Percentiles rank a stretch among this genome's conserved stretches.
Evolutionary conservation across 805 yeast genomes (phyloP).

Genomic region (Yarrowia divulgata): DNA sequence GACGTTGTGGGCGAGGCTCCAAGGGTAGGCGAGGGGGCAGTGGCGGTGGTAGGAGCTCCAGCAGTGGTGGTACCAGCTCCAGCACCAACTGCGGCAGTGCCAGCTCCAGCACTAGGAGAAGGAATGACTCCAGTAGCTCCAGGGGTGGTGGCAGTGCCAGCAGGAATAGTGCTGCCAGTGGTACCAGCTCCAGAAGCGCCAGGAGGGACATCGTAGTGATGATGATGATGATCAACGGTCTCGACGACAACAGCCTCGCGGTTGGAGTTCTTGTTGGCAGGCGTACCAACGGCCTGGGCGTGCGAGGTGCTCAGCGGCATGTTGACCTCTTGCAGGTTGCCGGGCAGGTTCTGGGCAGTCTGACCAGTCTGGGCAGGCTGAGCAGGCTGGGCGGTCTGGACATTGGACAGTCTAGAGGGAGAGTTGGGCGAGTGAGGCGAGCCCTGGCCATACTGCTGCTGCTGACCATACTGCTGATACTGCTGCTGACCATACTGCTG

Average conservation of each 20-base stretch:
- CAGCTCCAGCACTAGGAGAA: slow-evolving; percentile 4
- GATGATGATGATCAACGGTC: slow-evolving; percentile 3
- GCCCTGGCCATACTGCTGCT: not conserved
- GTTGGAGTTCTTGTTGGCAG: slow-evolving; percentile 27
- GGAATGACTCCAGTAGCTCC: not conserved
- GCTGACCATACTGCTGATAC: not conserved
- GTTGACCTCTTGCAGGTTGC: slow-evolving; percentile 24
- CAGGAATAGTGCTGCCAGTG: not conserved
- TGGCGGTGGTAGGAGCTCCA: not conserved
- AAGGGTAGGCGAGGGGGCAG: not conserved
- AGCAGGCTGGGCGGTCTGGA: not conserved
- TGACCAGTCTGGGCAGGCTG: not conserved
- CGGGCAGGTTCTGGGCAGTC: slow-evolving; percentile 1
- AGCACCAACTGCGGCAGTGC: not conserved
- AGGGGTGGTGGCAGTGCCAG: not conserved
- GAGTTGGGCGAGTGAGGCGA: slow-evolving; percentile 6
- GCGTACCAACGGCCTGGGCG: not conserved
- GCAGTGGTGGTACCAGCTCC: not conserved
- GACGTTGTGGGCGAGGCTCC: not conserved
- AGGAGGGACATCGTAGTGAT: not conserved
- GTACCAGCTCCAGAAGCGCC: not conserved
- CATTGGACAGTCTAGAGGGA: not conserved
- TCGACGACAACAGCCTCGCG: slow-evolving; percentile 11
- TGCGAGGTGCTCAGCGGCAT: slow-evolving; percentile 6
- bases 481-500: not conserved